Evolutionary conservation across 1,284 basidiomycete species (phyloP).

Genomic region (Meripilus lineatus): DNA sequence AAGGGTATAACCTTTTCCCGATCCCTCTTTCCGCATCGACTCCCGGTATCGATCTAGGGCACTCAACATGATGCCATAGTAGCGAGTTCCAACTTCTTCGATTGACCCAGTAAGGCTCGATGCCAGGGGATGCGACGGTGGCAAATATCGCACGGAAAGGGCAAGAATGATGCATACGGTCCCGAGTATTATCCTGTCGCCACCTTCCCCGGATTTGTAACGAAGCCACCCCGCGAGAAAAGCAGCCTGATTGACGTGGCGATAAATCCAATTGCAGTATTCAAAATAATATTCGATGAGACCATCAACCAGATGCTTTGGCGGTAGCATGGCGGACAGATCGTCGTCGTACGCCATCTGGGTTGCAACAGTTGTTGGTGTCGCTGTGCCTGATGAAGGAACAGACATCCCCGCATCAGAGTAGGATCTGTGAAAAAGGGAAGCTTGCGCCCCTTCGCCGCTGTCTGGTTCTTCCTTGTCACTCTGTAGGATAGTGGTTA

Average conservation of each 20-base stretch:
- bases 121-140: conserved; percentile 55
- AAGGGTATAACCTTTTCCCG: conserved; percentile 49
- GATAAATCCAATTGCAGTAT: conserved; percentile 81
- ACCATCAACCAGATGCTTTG: conserved; percentile 60
- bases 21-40: conserved; percentile 40
- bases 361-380: conserved; percentile 17
- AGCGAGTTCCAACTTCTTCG: conserved; percentile 56
- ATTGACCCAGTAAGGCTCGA: conserved; percentile 39
- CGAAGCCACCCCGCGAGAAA: conserved; percentile 64
- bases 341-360: conserved; percentile 49
- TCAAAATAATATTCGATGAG: conserved; percentile 74
- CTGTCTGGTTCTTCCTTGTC: conserved; percentile 45
- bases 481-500: conserved; percentile 8
- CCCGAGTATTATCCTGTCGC: conserved; percentile 64
- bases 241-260: conserved; percentile 60
- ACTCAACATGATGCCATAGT: conserved; percentile 60
- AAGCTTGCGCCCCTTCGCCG: conserved; percentile 26
- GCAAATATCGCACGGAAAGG: conserved; percentile 66
- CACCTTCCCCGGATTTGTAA: conserved; percentile 59
- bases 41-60: conserved; percentile 60
- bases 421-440: neutral
- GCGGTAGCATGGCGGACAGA: conserved; percentile 60
- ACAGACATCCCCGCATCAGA: conserved; percentile 2
- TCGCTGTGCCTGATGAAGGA: conserved; percentile 15
- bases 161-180: conserved; percentile 69